Evolutionary conservation across 768 basidiomycete species (phyloP).

Genomic region (Scleroderma bovista): DNA sequence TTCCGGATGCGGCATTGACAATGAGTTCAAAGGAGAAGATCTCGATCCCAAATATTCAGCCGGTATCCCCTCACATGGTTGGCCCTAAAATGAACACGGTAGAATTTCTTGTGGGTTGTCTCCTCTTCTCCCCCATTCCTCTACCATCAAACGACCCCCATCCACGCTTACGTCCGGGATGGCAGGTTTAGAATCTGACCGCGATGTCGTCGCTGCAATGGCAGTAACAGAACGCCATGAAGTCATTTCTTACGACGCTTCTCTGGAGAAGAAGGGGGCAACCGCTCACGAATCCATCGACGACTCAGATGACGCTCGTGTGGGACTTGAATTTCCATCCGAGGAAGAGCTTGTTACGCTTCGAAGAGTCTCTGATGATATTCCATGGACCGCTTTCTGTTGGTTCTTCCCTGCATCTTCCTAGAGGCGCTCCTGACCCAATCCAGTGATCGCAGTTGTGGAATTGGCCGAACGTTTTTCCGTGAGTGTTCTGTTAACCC

Average conservation of each 20-base stretch:
- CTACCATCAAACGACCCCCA: not conserved
- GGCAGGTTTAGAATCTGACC: not conserved
- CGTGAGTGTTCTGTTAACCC: conserved; percentile 26
- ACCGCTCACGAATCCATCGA: not conserved
- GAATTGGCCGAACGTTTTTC: conserved; percentile 76
- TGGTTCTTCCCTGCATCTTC: not conserved
- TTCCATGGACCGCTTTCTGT: conserved; percentile 54
- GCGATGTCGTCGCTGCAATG: not conserved
- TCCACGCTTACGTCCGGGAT: not conserved
- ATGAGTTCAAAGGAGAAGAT: no score
- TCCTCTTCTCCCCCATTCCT: not conserved
- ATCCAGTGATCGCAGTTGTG: conserved; percentile 55
- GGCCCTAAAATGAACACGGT: no score
- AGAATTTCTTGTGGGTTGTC: no score
- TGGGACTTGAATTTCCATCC: conserved; percentile 58
- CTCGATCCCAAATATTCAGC: no score
- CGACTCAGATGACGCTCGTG: conserved; percentile 32
- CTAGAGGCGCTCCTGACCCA: not conserved
- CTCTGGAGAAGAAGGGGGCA: not conserved
- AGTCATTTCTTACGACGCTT: not conserved
- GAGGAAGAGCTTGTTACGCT: conserved; percentile 55
- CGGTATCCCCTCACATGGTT: not conserved
- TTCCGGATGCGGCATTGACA: no score
- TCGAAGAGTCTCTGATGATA: conserved; percentile 51
- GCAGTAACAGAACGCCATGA: not conserved